Evolutionary conservation across 169 alveolate genomes (phyloP).

Genomic region (Neospora caninum): DNA sequence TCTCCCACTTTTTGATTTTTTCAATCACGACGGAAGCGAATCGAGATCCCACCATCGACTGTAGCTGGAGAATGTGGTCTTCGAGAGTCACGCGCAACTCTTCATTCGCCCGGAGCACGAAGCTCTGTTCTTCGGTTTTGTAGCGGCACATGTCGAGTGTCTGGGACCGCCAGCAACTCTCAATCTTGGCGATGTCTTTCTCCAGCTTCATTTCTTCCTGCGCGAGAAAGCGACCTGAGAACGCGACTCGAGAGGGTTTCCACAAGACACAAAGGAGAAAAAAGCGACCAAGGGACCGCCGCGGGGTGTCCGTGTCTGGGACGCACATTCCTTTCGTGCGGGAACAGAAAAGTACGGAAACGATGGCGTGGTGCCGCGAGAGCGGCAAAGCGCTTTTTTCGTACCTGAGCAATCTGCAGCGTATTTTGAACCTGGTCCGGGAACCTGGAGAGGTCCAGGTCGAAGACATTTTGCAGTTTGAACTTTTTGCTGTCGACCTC

Average conservation of each 20-base stretch:
- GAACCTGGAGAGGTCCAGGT: conserved; percentile 85
- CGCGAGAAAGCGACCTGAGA: neutral
- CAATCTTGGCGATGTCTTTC: conserved; percentile 87
- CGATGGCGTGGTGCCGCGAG: too few species aligned
- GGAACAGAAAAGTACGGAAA: too few species aligned
- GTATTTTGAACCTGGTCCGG: conserved; percentile 92
- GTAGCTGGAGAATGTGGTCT: conserved; percentile 91
- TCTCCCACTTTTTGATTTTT: conserved; percentile 90
- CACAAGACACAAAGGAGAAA: too few species aligned
- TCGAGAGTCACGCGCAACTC: conserved; percentile 88
- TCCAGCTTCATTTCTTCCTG: conserved; percentile 84
- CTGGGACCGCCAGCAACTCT: conserved; percentile 87
- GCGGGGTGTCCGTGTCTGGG: too few species aligned
- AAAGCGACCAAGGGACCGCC: too few species aligned
- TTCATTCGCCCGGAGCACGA: conserved; percentile 88
- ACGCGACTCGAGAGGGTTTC: too few species aligned
- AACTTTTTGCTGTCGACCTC: conserved; percentile 85
- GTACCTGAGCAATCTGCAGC: conserved; percentile 88
- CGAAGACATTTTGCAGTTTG: conserved; percentile 84
- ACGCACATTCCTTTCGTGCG: too few species aligned
- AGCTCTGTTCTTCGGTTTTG: conserved; percentile 85
- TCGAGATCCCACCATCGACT: conserved; percentile 86
- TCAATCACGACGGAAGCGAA: conserved; percentile 89
- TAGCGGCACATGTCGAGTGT: conserved; percentile 83
- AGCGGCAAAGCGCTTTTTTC: too few species aligned